Evolutionary conservation across 345 rosid species (phyloP).

Genomic region (Melaleuca alternifolia): DNA sequence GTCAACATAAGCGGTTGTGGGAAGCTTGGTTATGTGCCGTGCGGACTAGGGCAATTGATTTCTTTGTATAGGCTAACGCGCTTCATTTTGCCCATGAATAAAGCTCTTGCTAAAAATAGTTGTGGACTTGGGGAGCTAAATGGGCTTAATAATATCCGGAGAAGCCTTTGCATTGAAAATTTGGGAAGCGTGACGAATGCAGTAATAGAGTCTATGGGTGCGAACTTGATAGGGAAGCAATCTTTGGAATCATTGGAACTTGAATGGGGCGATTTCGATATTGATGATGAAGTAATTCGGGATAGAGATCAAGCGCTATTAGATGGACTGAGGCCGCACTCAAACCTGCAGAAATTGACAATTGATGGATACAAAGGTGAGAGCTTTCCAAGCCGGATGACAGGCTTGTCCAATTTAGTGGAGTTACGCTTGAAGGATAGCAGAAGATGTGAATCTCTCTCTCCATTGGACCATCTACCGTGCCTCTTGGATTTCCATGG

Average conservation of each 20-base stretch:
- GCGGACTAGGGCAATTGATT: neutral
- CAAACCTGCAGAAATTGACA: neutral
- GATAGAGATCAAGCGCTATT: neutral
- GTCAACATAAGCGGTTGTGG: accelerated
- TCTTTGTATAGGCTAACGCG: accelerated
- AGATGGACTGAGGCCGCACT: neutral
- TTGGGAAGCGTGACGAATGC: neutral
- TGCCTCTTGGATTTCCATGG: too few species aligned
- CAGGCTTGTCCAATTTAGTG: neutral
- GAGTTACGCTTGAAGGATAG: too few species aligned
- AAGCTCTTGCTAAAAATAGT: neutral
- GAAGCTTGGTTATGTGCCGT: accelerated
- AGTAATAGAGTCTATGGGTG: accelerated
- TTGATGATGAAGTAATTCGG: neutral
- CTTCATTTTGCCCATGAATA: neutral
- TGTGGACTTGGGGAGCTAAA: neutral
- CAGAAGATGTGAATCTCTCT: too few species aligned
- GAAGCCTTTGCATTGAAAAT: accelerated
- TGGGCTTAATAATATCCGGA: neutral
- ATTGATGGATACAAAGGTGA: accelerated
- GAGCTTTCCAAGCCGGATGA: neutral
- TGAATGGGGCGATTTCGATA: accelerated
- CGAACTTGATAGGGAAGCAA: neutral
- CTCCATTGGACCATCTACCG: too few species aligned
- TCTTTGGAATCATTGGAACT: accelerated